A percentile compares a stretch with the other conserved stretches of the same genome.
phyloP scores from a whole-genome alignment of 768 basidiomycete species.

The Hericium rajendrae region DNA sequence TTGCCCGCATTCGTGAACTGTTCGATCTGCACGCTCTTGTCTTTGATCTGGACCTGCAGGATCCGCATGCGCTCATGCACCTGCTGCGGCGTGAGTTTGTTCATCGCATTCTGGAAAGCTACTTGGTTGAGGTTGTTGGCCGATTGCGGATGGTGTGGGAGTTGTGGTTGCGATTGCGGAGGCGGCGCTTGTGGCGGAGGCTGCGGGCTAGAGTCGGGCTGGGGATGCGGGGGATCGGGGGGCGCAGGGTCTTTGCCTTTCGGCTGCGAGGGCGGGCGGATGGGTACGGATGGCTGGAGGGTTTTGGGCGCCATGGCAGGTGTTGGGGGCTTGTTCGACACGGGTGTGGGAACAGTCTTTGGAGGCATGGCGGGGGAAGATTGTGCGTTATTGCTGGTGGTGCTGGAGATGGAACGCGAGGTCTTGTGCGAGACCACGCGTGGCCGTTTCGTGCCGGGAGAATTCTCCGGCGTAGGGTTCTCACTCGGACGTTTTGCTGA shows the following conservation, averaged over 20 bases:
- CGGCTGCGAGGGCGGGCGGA: not conserved
- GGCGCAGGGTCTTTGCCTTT: not conserved
- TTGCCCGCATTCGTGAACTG: not conserved
- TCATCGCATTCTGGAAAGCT: not conserved
- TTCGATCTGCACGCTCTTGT: not conserved
- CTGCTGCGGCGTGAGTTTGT: not conserved
- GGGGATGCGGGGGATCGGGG: not conserved
- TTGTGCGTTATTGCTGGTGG: conserved; percentile 4
- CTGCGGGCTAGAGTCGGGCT: not conserved
- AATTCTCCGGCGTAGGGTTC: conserved; percentile 7
- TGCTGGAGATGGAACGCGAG: conserved; percentile 7
- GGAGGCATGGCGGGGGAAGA: not conserved
- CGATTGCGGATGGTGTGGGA: not conserved
- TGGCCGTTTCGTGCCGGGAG: conserved; percentile 10
- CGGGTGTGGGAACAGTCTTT: not conserved
- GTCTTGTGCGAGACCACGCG: conserved; percentile 5
- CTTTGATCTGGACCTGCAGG: not conserved
- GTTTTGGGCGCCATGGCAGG: not conserved
- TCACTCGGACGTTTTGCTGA: conserved; percentile 13
- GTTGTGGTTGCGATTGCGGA: not conserved
- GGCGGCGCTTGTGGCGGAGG: not conserved
- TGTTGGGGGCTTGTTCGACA: not conserved
- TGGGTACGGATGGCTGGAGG: not conserved
- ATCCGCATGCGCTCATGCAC: not conserved
- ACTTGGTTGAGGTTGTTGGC: not conserved